Conservation (phyloP, 2,329 filamentous ascomycete genomes). For the Fusarium citri region DNA sequence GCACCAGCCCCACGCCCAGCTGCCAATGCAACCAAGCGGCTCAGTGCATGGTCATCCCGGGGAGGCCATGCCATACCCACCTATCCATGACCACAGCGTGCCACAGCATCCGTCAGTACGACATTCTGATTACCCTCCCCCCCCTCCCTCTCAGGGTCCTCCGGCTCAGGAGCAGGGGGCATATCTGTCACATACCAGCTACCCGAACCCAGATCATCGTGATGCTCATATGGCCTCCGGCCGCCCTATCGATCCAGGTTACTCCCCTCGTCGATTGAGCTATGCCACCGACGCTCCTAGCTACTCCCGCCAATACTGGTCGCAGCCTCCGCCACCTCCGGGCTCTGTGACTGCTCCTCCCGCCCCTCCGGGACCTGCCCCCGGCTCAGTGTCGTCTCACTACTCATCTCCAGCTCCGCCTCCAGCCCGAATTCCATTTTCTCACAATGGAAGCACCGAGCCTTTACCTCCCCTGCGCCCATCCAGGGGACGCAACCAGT, state of each 20-base stretch:
- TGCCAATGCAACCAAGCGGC: conserved; percentile 41
- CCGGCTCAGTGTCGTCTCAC: conserved; percentile 41
- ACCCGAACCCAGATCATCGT: conserved; percentile 47
- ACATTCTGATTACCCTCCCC: conserved; percentile 47
- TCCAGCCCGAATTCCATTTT: conserved; percentile 51
- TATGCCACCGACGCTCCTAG: conserved; percentile 48
- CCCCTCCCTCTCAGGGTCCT: conserved; percentile 40
- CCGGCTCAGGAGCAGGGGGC: conserved; percentile 42
- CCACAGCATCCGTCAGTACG: conserved; percentile 44
- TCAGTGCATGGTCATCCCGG: conserved; percentile 41
- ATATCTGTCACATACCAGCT: conserved; percentile 48
- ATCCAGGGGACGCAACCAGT: conserved; percentile 51
- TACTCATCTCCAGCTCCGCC: conserved; percentile 46
- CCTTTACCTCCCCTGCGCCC: conserved; percentile 55
- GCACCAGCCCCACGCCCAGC: conserved; percentile 43
- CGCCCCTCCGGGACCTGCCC: conserved; percentile 28
- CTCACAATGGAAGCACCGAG: conserved; percentile 51
- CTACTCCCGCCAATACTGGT: conserved; percentile 52
- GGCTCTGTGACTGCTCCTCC: conserved; percentile 36
- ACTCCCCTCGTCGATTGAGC: conserved; percentile 48
- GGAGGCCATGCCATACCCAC: conserved; percentile 43
- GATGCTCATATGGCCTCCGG: conserved; percentile 46
- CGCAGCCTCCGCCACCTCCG: conserved; percentile 48
- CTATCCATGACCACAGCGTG: conserved; percentile 44
- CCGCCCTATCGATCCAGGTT: conserved; percentile 50